Conservation (phyloP, 768 basidiomycete species). For the Mycena sanguinolenta region DNA sequence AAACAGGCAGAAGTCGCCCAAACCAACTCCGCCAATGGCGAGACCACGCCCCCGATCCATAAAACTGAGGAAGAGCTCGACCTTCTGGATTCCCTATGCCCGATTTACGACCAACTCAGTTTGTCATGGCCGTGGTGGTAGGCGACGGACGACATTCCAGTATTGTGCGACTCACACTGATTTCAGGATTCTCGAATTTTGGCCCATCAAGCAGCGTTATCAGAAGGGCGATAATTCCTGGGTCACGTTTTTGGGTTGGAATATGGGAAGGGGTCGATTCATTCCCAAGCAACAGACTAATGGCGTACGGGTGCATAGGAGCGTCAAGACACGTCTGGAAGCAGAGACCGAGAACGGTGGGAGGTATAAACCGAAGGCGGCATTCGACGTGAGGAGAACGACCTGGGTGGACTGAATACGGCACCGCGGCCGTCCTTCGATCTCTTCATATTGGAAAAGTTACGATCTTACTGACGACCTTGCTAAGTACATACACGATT, state of each 20-base stretch:
- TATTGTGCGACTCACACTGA: no score
- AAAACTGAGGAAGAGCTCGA: slow-evolving; percentile 66
- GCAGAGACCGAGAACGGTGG: slow-evolving; percentile 43
- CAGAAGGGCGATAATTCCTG: slow-evolving; percentile 51
- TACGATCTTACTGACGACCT: no score
- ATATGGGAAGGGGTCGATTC: slow-evolving; percentile 53
- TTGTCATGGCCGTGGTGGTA: slow-evolving; percentile 68
- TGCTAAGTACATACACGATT: no score
- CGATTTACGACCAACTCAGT: slow-evolving; percentile 65
- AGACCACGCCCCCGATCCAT: no score
- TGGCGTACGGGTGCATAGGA: slow-evolving; percentile 48
- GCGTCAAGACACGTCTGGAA: slow-evolving; percentile 55
- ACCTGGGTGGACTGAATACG: slow-evolving; percentile 51
- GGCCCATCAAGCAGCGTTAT: slow-evolving; percentile 54
- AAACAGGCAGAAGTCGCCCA: no score
- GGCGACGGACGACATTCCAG: no score
- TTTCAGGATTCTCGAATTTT: slow-evolving; percentile 66
- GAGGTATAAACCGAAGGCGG: slow-evolving; percentile 51
- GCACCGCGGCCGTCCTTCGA: no score
- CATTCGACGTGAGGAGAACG: slow-evolving; percentile 46
- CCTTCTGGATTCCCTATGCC: slow-evolving; percentile 60
- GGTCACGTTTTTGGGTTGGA: slow-evolving; percentile 44
- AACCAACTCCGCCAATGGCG: no score
- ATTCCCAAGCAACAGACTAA: slow-evolving; percentile 58
- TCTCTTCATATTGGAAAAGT: no score